Conservation (phyloP, 1,139 yeast genomes). For the Suhomyces anneliseae region DNA sequence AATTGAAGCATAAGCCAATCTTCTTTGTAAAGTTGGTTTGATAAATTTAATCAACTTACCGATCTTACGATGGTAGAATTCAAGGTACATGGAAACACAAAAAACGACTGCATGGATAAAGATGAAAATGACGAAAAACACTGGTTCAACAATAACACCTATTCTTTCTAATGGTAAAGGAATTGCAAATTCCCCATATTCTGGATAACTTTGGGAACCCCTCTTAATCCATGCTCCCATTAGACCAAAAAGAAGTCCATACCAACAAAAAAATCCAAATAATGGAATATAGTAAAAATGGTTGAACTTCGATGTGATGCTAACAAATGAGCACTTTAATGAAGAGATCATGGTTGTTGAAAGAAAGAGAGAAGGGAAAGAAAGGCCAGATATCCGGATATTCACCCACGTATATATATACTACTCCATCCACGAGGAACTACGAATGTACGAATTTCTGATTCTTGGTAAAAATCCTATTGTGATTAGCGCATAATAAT, state of each 20-base stretch:
- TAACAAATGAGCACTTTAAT: conserved; percentile 14
- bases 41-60: conserved; percentile 34
- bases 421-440: background rate
- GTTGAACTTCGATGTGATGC: conserved; percentile 25
- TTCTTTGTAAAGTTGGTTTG: conserved; percentile 26
- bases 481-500: background rate
- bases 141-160: conserved; percentile 29
- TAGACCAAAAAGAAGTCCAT: conserved; percentile 24
- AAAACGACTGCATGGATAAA: conserved; percentile 28
- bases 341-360: conserved; percentile 9
- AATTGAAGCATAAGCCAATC: conserved; percentile 29
- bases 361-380: conserved; percentile 1
- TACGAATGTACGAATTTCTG: no score
- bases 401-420: no score
- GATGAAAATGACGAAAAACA: conserved; percentile 24
- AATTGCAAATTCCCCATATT: conserved; percentile 12
- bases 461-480: background rate
- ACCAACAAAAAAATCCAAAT: conserved; percentile 32
- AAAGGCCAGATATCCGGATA: background rate
- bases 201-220: conserved; percentile 25
- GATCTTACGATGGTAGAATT: conserved; percentile 32
- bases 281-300: conserved; percentile 30
- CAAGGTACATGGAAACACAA: conserved; percentile 29
- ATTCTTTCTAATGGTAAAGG: conserved; percentile 28
- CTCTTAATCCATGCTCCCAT: conserved; percentile 25